phyloP scores from a whole-genome alignment of 148 eudicot species.

The Tetragonia tetragonoides region DNA sequence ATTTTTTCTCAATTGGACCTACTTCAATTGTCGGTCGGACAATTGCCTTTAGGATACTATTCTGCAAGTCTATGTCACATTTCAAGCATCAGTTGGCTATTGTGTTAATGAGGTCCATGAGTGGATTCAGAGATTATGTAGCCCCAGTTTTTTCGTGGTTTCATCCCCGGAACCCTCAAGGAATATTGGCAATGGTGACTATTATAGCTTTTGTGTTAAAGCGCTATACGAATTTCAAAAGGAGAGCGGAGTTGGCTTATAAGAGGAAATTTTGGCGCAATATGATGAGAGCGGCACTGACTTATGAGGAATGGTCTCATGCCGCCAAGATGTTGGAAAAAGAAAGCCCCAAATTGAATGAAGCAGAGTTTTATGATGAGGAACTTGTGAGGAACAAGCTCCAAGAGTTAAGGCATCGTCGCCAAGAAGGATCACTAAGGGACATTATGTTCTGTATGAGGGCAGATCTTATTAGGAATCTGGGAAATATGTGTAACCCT shows the following conservation, averaged over 20 bases:
- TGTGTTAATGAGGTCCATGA: constrained; percentile 36
- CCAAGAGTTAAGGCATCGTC: constrained; percentile 76
- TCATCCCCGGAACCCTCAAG: constrained; percentile 89
- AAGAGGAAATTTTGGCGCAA: constrained; percentile 94
- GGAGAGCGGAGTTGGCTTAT: constrained; percentile 78
- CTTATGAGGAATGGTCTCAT: constrained; percentile 93
- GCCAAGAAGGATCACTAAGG: constrained; percentile 76
- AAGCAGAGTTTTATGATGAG: constrained; percentile 67
- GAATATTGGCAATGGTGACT: constrained; percentile 70
- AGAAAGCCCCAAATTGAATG: constrained; percentile 67
- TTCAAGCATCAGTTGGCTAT: constrained; percentile 49
- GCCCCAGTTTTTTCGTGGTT: constrained; percentile 77
- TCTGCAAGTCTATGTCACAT: constrained; percentile 75
- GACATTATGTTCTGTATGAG: constrained; percentile 88
- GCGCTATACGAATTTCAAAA: constrained; percentile 77
- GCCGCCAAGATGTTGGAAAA: constrained; percentile 90
- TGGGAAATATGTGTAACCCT: constrained; percentile 94
- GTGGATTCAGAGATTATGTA: constrained; percentile 35
- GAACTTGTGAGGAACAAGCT: constrained; percentile 87
- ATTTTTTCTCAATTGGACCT: constrained; percentile 77
- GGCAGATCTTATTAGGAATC: constrained; percentile 83
- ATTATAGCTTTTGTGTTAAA: constrained; percentile 67
- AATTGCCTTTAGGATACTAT: constrained; percentile 73
- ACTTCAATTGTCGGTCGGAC: constrained; percentile 69
- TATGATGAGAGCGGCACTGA: constrained; percentile 78